Percentiles rank a stretch among this genome's conserved stretches.
Evolutionary conservation across 73 alveolate genomes (phyloP).

Genomic region (Symbiodinium pilosum): DNA sequence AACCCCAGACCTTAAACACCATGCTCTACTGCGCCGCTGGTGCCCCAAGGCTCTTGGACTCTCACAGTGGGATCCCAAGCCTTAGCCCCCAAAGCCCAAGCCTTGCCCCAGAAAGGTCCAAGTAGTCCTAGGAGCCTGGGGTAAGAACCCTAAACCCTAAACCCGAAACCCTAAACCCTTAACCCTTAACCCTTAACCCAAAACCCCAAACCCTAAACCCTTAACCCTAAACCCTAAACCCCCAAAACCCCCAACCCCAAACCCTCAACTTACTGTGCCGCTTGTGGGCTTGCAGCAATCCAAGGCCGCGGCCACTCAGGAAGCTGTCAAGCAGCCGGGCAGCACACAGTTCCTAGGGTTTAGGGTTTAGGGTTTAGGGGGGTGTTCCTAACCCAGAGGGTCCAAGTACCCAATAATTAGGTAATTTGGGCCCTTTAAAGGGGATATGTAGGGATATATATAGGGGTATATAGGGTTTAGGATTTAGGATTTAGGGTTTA

Average conservation of each 20-base stretch:
- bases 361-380: neutral
- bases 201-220: neutral
- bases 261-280: neutral
- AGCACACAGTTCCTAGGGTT: neutral
- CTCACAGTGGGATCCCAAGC: neutral
- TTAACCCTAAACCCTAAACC: neutral
- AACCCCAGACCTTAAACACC: too few species aligned
- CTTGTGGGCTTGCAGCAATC: neutral
- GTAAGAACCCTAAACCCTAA: neutral
- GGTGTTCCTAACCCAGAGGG: too few species aligned
- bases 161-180: too few species aligned
- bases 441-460: too few species aligned
- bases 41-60: neutral
- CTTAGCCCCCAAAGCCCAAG: neutral
- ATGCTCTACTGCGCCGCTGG: too few species aligned
- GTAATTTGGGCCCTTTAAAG: too few species aligned
- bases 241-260: neutral
- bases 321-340: neutral
- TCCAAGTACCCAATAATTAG: too few species aligned
- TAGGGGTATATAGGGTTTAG: too few species aligned
- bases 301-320: neutral
- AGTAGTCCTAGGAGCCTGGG: neutral
- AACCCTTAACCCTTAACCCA: too few species aligned
- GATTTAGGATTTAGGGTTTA: too few species aligned
- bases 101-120: neutral